These are phyloP conservation scores for Colletotrichum zoysiae DNA, from an alignment of 2,329 filamentous ascomycete species.

Conservation along the genomic window DNA sequence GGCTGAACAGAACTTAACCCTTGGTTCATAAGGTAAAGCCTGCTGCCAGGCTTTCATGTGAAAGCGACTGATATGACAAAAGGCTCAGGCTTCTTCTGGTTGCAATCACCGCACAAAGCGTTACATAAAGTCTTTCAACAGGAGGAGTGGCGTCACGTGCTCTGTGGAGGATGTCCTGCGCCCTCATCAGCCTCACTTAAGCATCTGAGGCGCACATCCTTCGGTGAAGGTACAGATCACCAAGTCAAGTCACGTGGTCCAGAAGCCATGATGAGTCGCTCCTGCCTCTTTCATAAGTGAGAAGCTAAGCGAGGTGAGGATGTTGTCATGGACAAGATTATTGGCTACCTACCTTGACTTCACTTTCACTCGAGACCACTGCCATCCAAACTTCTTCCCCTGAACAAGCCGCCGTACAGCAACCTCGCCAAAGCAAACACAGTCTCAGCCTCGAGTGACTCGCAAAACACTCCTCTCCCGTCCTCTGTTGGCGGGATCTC, in stretches of 20 bases:
- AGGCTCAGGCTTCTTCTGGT: background rate
- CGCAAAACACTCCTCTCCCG: background rate
- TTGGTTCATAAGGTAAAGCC: background rate
- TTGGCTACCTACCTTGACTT: background rate
- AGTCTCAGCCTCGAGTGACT: background rate
- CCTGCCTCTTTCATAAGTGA: background rate
- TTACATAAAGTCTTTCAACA: background rate
- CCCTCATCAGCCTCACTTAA: background rate
- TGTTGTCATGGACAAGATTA: background rate
- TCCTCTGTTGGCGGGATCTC: background rate
- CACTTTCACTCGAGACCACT: background rate
- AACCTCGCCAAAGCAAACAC: constrained; percentile 10
- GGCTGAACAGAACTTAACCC: no score
- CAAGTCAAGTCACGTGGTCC: constrained; percentile 35
- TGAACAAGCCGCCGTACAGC: background rate
- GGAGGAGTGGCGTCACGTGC: background rate
- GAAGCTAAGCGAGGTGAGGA: constrained; percentile 13
- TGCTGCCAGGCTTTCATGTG: background rate
- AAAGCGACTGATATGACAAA: background rate
- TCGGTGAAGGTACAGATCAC: constrained; percentile 15
- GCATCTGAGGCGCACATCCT: constrained; percentile 24
- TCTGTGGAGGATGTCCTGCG: background rate
- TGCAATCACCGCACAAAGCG: no score
- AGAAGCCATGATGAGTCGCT: background rate
- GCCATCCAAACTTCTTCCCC: background rate